Percentiles rank a stretch among this genome's conserved stretches.
phyloP scores from a whole-genome alignment of 495 filamentous ascomycete genomes.

The Penicillium silybi region DNA sequence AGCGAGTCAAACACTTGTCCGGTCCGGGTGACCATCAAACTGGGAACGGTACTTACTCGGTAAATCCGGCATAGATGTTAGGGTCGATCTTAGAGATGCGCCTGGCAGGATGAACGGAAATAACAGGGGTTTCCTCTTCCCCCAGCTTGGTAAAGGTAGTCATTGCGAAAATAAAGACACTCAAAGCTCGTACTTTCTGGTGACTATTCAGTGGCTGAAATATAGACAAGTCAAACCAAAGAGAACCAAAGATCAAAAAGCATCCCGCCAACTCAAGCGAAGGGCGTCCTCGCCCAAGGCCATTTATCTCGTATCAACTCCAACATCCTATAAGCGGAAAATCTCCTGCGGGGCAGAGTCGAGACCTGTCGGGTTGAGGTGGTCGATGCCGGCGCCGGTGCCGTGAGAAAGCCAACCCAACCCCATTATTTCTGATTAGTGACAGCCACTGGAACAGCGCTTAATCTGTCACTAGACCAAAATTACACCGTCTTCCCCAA shows the following conservation, averaged over 20 bases:
- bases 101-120: constrained; percentile 56
- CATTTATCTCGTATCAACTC: constrained; percentile 1
- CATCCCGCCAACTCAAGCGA: background rate
- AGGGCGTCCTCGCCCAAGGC: background rate
- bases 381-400: background rate
- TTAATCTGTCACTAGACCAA: background rate
- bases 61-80: constrained; percentile 74
- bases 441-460: background rate
- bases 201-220: background rate
- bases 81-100: constrained; percentile 65
- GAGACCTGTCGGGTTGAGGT: background rate
- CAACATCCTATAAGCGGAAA: constrained; percentile 18
- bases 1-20: constrained; percentile 7
- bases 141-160: constrained; percentile 64
- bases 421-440: background rate
- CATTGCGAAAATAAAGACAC: constrained; percentile 38
- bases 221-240: background rate
- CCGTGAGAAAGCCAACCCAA: background rate
- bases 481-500: background rate
- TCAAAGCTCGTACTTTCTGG: background rate
- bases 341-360: constrained; percentile 24
- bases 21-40: background rate
- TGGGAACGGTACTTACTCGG: constrained; percentile 48
- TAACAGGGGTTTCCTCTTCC: constrained; percentile 53
- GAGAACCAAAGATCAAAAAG: background rate